Conservation (phyloP, 2,329 filamentous ascomycete species). For the Xylariaceae sp. region DNA sequence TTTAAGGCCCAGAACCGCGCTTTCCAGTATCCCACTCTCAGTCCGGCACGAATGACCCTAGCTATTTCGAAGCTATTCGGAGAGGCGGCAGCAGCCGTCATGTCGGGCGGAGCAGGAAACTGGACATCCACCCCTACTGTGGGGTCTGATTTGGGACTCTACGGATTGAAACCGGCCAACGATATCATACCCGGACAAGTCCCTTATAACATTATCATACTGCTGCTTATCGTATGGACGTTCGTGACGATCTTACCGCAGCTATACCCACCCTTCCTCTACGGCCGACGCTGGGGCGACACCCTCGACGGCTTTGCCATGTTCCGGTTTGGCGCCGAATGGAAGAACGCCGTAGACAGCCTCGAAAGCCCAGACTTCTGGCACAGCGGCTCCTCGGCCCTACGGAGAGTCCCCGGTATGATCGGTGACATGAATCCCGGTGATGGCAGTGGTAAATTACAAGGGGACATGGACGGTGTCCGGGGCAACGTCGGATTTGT, state of each 20-base stretch:
- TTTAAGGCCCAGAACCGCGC: neutral
- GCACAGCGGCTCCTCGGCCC: neutral
- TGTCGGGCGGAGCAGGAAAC: constrained; percentile 4
- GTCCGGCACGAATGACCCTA: constrained; percentile 5
- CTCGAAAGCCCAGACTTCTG: constrained; percentile 7
- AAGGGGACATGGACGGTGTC: neutral
- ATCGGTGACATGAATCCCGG: constrained; percentile 4
- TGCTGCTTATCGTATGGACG: constrained; percentile 2
- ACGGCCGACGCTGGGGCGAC: constrained; percentile 7
- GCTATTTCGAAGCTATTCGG: constrained; percentile 9
- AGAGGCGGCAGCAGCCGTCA: constrained; percentile 3
- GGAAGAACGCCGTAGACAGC: neutral
- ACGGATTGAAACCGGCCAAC: constrained; percentile 3
- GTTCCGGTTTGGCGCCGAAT: constrained; percentile 7
- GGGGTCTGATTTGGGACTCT: neutral
- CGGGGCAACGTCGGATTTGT: constrained; percentile 1
- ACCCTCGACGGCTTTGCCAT: constrained; percentile 6
- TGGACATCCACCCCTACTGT: constrained; percentile 1
- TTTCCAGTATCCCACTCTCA: constrained; percentile 4
- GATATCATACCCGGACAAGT: constrained; percentile 2
- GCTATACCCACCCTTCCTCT: constrained; percentile 4
- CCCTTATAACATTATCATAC: neutral
- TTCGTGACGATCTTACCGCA: constrained; percentile 3
- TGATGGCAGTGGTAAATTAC: neutral
- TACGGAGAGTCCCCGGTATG: constrained; percentile 2